Base-by-base conservation (phyloP, 495 filamentous ascomycete genomes). In the Pyrenula massariospora region DNA sequence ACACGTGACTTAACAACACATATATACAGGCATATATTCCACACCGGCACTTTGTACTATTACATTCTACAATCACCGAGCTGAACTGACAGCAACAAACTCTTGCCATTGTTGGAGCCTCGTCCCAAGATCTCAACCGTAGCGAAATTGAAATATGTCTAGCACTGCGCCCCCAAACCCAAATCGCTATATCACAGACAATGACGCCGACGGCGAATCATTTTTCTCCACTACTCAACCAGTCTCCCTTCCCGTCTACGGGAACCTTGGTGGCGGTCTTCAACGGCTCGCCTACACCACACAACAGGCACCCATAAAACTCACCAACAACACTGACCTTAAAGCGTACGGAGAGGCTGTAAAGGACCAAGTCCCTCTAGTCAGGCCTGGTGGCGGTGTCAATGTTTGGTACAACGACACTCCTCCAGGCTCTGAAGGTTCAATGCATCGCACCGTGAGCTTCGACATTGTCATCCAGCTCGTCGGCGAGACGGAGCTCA, bases 401-500 rank as follows among this genome's bases (percentile, higher is more conserved):
- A 57, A 57, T 57, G 55, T 57, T 3, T 57, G 59, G 25, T 50
- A 50, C n/a, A 50, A n/a, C 47, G 54, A 56, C 10, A 50, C 19
- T 15, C 54, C 54, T 10, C 54, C 54, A 15, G 54, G 25, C 12
- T 10, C 25, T 10, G 25, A 50, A 23, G 51, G 31, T n/a, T 47
- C 54, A 11, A 57, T 57, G 56, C 56, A 57, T 23, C 56, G 56
- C 10, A 57, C 56, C 24, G 56, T 57, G n/a, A 36, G 12, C 12
- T 23, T 57, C 19, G 56, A 57, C 24, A 22, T 55, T 57, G 51
- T 25, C 56, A 55, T 57, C 52, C 10, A 20, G 53, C 15, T 57
- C 11, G 22, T n/a, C 19, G 56, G 56, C 51, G 56, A 57, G 22
- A 31, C 55, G 23, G 56, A 55, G n/a, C 56, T 57, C 52, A 22